Evolutionary conservation across 257 asterid genomes (phyloP), one percentile per base, ranked within the genome.

Genomic region (Buddleja alternifolia): DNA sequence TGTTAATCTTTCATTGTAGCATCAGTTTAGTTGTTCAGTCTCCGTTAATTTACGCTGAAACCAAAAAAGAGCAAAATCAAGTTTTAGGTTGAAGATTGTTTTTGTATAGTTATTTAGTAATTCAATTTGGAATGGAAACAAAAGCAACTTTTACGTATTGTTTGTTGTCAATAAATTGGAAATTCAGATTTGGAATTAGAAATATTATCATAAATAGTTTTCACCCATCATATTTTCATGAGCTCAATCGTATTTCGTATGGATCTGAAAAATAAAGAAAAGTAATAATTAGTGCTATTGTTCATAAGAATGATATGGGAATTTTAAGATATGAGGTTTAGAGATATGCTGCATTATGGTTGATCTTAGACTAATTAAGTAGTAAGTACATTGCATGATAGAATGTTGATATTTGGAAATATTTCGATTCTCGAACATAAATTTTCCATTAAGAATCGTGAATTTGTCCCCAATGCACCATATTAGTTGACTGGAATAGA

Each of bases 191-290:
- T 52, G 25, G 71, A 46, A 36, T 42, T 47, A 48, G 46, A 36
- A 59, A 36, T 1, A 20, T 7, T n/a, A 16, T 20, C 21, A 23
- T 41, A 15, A 45, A 8, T 23, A 34, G 24, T 52, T n/a, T 50
- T 14, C 11, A 40, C 41, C 5, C 7, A 37, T 48, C 19, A 41
- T 17, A 60, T 25, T 47, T 20, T 6, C 16, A 32, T 4, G 21
- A 2, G 10, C 69, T 40, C 65, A 59, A 39, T 25, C 57, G 60
- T 65, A n/a, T 16, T 24, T 25, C 63, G 53, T 65, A n/a, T 24
- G 60, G 8, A 58, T 14, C 7, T 45, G n/a, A 37, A 17, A 16
- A 7, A 48, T 42, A 56, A 17, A 64, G 52, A 42, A 55, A 36
- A 58, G 17, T 37, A 42, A 10, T 41, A 8, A 50, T 54, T 59